Conservation (phyloP, 148 eudicot genomes). For the Mesembryanthemum crystallinum region DNA sequence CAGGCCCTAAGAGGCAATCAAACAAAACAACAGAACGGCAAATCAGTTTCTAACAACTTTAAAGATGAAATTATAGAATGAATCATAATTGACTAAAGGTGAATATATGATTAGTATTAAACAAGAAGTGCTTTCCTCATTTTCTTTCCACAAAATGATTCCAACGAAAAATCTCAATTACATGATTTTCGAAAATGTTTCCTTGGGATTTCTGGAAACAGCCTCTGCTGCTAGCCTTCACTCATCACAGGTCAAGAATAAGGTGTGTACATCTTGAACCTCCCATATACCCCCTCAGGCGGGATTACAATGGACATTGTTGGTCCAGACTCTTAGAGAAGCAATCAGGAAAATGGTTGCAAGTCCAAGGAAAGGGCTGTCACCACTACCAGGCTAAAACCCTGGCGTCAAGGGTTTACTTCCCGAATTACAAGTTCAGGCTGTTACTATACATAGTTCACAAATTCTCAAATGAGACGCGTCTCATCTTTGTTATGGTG, state of each 20-base stretch:
- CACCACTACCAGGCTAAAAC: background rate
- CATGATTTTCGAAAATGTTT: too few species aligned
- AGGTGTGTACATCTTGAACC: too few species aligned
- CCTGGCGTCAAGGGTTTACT: background rate
- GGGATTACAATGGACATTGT: background rate
- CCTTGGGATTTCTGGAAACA: too few species aligned
- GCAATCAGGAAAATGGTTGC: background rate
- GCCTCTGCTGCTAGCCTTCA: background rate
- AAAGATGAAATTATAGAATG: background rate
- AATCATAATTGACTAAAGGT: background rate
- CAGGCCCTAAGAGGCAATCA: slow-evolving; percentile 57
- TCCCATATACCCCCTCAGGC: too few species aligned
- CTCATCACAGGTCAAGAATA: too few species aligned
- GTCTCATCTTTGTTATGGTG: too few species aligned
- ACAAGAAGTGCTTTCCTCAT: background rate
- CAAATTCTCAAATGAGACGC: too few species aligned
- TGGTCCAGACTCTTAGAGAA: too few species aligned
- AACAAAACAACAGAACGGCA: background rate
- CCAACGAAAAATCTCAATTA: background rate
- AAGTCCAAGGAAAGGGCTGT: background rate
- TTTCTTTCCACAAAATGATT: background rate
- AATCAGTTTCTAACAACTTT: slow-evolving; percentile 6
- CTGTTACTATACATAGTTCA: too few species aligned
- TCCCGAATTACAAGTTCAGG: background rate
- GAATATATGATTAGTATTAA: background rate